phyloP scores from a whole-genome alignment of 75 land plant species.

The Isoetes taiwanensis region DNA sequence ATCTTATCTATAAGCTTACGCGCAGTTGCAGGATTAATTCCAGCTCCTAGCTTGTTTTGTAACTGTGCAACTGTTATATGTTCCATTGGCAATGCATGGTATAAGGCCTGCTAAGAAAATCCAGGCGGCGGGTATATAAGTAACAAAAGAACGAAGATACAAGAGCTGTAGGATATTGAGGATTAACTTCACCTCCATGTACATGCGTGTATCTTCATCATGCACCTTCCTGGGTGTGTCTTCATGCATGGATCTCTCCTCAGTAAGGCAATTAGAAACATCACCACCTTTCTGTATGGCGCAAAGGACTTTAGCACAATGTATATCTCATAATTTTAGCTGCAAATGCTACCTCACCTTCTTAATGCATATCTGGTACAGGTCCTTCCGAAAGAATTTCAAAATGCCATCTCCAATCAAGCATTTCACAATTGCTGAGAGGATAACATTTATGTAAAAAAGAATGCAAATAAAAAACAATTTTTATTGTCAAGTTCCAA shows the following conservation, averaged over 20 bases:
- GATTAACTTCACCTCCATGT: conserved; percentile 40
- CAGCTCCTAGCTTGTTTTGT: conserved; percentile 44
- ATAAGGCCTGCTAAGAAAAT: conserved; percentile 40
- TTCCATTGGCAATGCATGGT: conserved; percentile 59
- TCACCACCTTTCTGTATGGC: too few relatives aligned
- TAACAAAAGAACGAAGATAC: not conserved
- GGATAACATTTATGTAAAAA: not conserved
- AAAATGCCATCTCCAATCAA: conserved; percentile 46
- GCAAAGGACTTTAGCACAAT: not conserved
- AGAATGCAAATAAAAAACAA: conserved; percentile 25
- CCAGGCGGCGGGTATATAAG: not conserved
- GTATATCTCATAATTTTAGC: not conserved
- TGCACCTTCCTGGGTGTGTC: conserved; percentile 3
- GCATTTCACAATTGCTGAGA: conserved; percentile 42
- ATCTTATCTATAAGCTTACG: conserved; percentile 50
- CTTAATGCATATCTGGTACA: conserved; percentile 29
- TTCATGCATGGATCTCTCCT: not conserved
- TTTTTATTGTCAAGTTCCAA: not conserved
- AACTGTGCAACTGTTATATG: conserved; percentile 46
- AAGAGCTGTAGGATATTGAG: not conserved
- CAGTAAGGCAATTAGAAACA: too few relatives aligned
- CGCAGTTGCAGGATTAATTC: conserved; percentile 31
- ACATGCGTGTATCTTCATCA: conserved; percentile 32
- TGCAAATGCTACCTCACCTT: conserved; percentile 25
- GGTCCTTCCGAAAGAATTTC: conserved; percentile 26